Percentiles rank a stretch among this genome's conserved stretches.
These are phyloP conservation scores for Ophiocordyceps robertsii DNA, from an alignment of 2,329 filamentous ascomycete species.

Conservation along the genomic window DNA sequence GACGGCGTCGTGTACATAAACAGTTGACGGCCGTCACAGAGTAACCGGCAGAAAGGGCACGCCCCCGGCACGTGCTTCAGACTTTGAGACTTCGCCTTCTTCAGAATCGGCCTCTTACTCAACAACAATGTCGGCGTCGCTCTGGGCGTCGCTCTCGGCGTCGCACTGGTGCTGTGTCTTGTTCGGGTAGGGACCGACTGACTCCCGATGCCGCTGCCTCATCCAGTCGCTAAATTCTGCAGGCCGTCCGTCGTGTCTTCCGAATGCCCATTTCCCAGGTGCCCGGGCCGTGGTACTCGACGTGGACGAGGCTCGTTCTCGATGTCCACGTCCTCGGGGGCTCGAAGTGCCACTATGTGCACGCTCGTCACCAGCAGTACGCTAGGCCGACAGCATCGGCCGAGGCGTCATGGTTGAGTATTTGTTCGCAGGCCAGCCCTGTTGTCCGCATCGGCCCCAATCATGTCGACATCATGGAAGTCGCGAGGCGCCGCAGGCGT, in stretches of 20 bases:
- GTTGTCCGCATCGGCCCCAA: slow-evolving; percentile 12
- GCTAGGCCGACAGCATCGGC: slow-evolving; percentile 2
- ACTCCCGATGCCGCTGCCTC: too few species aligned
- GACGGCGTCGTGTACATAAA: too few species aligned
- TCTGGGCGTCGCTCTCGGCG: too few species aligned
- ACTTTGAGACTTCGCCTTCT: too few species aligned
- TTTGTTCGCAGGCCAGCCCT: slow-evolving; percentile 6
- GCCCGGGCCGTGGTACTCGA: slow-evolving; percentile 12
- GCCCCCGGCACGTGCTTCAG: too few species aligned
- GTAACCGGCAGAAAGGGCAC: too few species aligned
- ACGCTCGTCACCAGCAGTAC: slow-evolving; percentile 10
- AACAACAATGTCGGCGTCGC: too few species aligned
- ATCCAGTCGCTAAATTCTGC: not conserved
- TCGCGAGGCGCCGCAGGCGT: slow-evolving; percentile 25
- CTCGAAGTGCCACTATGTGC: slow-evolving; percentile 6
- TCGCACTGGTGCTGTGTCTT: too few species aligned
- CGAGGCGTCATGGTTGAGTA: not conserved
- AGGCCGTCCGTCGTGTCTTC: not conserved
- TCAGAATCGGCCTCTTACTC: too few species aligned
- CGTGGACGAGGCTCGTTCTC: slow-evolving; percentile 7
- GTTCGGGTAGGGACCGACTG: too few species aligned
- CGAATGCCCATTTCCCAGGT: slow-evolving; percentile 5
- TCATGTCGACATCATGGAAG: slow-evolving; percentile 9
- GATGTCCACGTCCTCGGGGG: slow-evolving; percentile 7
- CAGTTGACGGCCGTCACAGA: too few species aligned